phyloP scores from a whole-genome alignment of 2,329 filamentous ascomycete genomes.

The Aspergillus piperis region DNA sequence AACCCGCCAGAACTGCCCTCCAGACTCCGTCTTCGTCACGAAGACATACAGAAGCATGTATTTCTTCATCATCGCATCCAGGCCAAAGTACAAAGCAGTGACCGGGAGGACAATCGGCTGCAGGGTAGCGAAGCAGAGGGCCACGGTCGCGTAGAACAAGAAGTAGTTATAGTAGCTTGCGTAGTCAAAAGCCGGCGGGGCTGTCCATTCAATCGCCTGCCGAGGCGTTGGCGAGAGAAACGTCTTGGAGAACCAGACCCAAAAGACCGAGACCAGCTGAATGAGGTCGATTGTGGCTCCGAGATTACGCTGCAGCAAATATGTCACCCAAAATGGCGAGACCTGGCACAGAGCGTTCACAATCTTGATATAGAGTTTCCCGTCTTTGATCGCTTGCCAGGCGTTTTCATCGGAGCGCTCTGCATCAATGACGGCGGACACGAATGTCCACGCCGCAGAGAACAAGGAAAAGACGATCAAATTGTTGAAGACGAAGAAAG shows the following conservation, averaged over 20 bases:
- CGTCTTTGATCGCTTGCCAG: conserved; percentile 68
- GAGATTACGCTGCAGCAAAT: conserved; percentile 87
- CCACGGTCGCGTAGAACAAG: conserved; percentile 88
- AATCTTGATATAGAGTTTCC: conserved; percentile 63
- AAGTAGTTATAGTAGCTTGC: conserved; percentile 98
- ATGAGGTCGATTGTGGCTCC: conserved; percentile 93
- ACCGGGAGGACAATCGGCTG: conserved; percentile 87
- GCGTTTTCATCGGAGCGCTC: conserved; percentile 60
- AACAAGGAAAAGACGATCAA: conserved; percentile 92
- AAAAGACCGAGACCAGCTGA: conserved; percentile 80
- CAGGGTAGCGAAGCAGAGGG: conserved; percentile 78
- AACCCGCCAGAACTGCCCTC: conserved; percentile 87
- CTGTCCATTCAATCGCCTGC: conserved; percentile 87
- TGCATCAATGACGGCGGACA: conserved; percentile 64
- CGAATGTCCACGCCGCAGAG: conserved; percentile 75
- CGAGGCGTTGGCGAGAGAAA: conserved; percentile 86
- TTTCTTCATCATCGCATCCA: conserved; percentile 91
- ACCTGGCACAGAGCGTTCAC: conserved; percentile 77
- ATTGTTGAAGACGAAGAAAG: conserved; percentile 98
- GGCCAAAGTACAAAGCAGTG: conserved; percentile 81
- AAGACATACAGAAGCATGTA: conserved; percentile 94
- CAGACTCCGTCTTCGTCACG: conserved; percentile 94
- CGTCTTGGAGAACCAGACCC: conserved; percentile 79
- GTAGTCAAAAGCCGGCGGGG: conserved; percentile 90
- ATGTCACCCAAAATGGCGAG: conserved; percentile 92